These are phyloP conservation scores for Xylariales sp. DNA, from an alignment of 2,329 filamentous ascomycete species.

Conservation along the genomic window DNA sequence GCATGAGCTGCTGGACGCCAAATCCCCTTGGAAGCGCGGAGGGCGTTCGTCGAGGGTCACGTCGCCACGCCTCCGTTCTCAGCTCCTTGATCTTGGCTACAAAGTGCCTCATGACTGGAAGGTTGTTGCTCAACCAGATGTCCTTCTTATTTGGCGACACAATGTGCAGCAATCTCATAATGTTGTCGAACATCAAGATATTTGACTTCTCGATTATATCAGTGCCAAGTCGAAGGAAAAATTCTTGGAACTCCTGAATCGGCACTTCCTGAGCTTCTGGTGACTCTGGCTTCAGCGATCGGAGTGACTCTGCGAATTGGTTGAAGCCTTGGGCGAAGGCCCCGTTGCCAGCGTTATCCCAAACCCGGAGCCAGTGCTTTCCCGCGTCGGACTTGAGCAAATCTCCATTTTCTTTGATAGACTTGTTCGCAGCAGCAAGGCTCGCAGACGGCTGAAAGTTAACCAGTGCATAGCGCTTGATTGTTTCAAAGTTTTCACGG, in stretches of 20 bases:
- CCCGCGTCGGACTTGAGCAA: conserved; percentile 22
- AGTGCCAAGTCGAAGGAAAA: neutral
- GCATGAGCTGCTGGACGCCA: conserved; percentile 5
- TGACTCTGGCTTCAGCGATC: conserved; percentile 1
- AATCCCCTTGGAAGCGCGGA: conserved; percentile 6
- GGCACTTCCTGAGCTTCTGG: neutral
- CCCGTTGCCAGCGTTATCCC: conserved; percentile 1
- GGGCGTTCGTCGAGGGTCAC: conserved; percentile 3
- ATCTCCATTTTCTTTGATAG: conserved; percentile 15
- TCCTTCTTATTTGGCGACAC: neutral
- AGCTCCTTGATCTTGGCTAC: conserved; percentile 11
- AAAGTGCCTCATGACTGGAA: conserved; percentile 15
- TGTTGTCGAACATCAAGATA: neutral
- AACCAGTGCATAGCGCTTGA: conserved; percentile 13
- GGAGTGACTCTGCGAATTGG: conserved; percentile 7
- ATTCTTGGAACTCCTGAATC: neutral
- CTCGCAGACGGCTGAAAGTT: conserved; percentile 17
- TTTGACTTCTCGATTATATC: neutral
- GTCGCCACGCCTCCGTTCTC: conserved; percentile 8
- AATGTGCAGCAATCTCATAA: neutral
- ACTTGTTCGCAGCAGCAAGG: conserved; percentile 16
- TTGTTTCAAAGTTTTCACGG: conserved; percentile 10
- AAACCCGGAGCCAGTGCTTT: conserved; percentile 25
- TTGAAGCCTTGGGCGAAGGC: conserved; percentile 7
- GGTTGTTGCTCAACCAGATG: conserved; percentile 10